These are phyloP conservation scores for Cucumis cinereus DNA, from an alignment of 306 rosid species.

Conservation along the genomic window DNA sequence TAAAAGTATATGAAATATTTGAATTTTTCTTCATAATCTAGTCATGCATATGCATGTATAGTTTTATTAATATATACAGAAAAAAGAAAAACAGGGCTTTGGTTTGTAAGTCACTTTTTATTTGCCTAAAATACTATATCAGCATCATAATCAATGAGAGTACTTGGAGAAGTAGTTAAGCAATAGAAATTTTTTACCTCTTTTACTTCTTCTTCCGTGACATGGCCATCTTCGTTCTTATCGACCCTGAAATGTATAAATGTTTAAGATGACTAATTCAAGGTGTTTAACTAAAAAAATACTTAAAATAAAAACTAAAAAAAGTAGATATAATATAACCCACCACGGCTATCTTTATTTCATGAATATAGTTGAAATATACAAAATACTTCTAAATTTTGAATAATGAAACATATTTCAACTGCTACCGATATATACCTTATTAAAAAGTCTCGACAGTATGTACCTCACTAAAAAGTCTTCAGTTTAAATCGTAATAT, in stretches of 20 bases:
- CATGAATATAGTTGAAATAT: too few relatives aligned
- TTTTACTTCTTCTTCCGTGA: slow-evolving; percentile 82
- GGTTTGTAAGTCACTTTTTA: not conserved
- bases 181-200: slow-evolving; percentile 37
- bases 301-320: too few relatives aligned
- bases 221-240: slow-evolving; percentile 94
- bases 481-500: too few relatives aligned
- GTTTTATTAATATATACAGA: not conserved
- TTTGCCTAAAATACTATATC: not conserved
- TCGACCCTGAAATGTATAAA: slow-evolving; percentile 60
- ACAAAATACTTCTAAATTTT: too few relatives aligned
- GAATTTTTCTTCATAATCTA: not conserved
- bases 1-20: not conserved
- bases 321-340: too few relatives aligned
- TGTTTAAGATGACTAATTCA: not conserved
- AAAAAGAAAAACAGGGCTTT: not conserved
- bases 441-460: too few relatives aligned
- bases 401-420: too few relatives aligned
- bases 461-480: too few relatives aligned
- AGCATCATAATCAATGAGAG: not conserved
- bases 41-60: not conserved
- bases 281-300: not conserved
- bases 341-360: too few relatives aligned
- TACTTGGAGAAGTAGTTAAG: not conserved
- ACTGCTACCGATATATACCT: too few relatives aligned